Evolutionary conservation across 805 yeast species (phyloP), one percentile per base, ranked within the genome.

Genomic region (Wickerhamomyces strasburgensis): DNA sequence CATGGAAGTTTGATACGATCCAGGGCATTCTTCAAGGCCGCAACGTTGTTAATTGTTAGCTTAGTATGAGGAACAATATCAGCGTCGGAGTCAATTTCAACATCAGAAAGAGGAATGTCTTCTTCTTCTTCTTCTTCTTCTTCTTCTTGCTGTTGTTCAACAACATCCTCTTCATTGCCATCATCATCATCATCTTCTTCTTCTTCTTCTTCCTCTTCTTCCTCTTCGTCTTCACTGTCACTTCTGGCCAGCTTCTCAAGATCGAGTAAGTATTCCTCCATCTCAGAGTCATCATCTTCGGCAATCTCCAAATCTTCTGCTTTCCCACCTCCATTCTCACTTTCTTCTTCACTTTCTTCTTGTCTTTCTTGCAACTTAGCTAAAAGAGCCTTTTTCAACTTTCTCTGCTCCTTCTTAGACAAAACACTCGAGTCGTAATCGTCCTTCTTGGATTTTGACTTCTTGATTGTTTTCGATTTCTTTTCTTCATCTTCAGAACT

Each of bases 41-140:
- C 80, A 32, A 68, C 70, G 64, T 93, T 90, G 63, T 93, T 88
- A 46, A 90, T 69, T 10, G 96, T 89, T 34, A 87, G 72, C 60
- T 89, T 89, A 40, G 93, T 87, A 62, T 83, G 78, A 33, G 98
- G 97, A 26, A 90, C 88, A 31, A 89, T 77, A 60, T 93, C 98
- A 14, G 95, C 95, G 57, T 89, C 97, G 2, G 93, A 85, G 54
- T 88, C 97, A 29, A 86, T 65, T 54, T 90, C 97, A 18, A 83
- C 97, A 37, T 88, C 97, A 1, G 95, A 84, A 35, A 87, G 73
- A 15, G 96, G 84, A 31, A 89, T 73, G 49, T 88, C 97, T 47
- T 83, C 89, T 38, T 77, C 86, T 6, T 80, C 90, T 29, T 75
- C 84, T 21, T 72, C 80, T 31, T 71, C 80, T 27, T 72, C 78